A percentile compares a stretch with the other conserved stretches of the same genome.
These are phyloP conservation scores for Bjerkandera adusta DNA, from an alignment of 1,284 basidiomycete species.

Conservation along the genomic window DNA sequence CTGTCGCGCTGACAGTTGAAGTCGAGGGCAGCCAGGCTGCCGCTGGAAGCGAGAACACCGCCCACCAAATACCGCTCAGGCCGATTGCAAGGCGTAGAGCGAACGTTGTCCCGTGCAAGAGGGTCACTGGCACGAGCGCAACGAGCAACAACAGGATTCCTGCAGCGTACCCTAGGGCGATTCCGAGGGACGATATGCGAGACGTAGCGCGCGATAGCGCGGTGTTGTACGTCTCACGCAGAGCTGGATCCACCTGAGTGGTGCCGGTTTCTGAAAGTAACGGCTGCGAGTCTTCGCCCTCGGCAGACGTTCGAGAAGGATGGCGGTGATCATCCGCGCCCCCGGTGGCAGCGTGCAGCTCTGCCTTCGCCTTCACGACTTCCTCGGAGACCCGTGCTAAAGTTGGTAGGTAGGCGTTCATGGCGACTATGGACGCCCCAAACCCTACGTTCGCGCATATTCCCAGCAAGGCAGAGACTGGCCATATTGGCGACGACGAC, in stretches of 20 bases:
- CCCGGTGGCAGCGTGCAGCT: constrained; percentile 26
- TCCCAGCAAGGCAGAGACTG: constrained; percentile 58
- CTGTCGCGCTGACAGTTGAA: constrained; percentile 14
- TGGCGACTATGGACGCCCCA: constrained; percentile 80
- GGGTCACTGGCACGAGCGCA: constrained; percentile 69
- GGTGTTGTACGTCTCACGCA: constrained; percentile 25
- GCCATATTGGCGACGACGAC: constrained; percentile 67
- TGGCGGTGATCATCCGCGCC: no score
- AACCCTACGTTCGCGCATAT: constrained; percentile 81
- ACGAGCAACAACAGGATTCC: constrained; percentile 72
- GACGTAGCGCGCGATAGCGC: constrained; percentile 71
- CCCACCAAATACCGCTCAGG: constrained; percentile 85
- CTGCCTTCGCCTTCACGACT: constrained; percentile 45
- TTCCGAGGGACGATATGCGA: constrained; percentile 78
- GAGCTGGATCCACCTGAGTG: constrained; percentile 19
- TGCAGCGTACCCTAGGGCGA: constrained; percentile 80
- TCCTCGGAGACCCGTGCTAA: constrained; percentile 68
- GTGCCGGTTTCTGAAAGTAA: constrained; percentile 15
- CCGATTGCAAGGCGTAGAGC: constrained; percentile 78
- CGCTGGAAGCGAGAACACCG: constrained; percentile 72
- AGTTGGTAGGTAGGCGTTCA: constrained; percentile 85
- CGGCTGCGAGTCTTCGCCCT: not conserved
- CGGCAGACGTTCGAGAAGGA: not conserved
- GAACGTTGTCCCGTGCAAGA: constrained; percentile 77
- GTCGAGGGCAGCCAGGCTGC: constrained; percentile 63